Evolutionary conservation across 164 flowering plant genomes (phyloP).

Genomic region (Macadamia integrifolia): DNA sequence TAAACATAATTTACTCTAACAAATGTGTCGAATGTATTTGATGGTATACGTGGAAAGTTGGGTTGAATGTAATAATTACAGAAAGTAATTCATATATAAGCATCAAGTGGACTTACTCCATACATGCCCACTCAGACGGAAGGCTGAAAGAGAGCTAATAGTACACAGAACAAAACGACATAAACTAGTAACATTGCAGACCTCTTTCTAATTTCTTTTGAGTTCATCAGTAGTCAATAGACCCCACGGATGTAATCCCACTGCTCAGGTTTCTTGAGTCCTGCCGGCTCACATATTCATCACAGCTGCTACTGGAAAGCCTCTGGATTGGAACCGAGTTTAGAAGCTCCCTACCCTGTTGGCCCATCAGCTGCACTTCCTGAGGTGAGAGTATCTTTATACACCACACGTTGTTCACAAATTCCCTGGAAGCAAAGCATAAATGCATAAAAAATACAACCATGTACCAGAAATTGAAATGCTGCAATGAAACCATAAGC

Average conservation of each 20-base stretch:
- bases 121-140: neutral
- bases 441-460: neutral
- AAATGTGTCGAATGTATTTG: constrained; percentile 5
- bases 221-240: constrained; percentile 48
- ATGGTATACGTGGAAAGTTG: constrained; percentile 3
- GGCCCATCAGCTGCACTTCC: constrained; percentile 89
- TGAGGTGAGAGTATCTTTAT: constrained; percentile 94
- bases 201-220: neutral
- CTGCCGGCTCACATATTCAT: constrained; percentile 45
- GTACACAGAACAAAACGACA: constrained; percentile 21
- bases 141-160: constrained; percentile 18
- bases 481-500: no score
- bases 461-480: no score
- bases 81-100: neutral
- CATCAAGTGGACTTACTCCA: neutral
- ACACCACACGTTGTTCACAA: constrained; percentile 84
- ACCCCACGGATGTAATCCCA: constrained; percentile 66
- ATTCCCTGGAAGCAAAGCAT: constrained; percentile 56
- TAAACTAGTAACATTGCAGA: neutral
- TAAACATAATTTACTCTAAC: constrained; percentile 2
- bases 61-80: constrained; percentile 5
- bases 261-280: constrained; percentile 50
- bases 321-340: constrained; percentile 53
- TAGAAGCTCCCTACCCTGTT: constrained; percentile 57
- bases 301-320: constrained; percentile 52